Base-by-base conservation (phyloP, 1,284 basidiomycete genomes). In the Pyrrhoderma noxium region DNA sequence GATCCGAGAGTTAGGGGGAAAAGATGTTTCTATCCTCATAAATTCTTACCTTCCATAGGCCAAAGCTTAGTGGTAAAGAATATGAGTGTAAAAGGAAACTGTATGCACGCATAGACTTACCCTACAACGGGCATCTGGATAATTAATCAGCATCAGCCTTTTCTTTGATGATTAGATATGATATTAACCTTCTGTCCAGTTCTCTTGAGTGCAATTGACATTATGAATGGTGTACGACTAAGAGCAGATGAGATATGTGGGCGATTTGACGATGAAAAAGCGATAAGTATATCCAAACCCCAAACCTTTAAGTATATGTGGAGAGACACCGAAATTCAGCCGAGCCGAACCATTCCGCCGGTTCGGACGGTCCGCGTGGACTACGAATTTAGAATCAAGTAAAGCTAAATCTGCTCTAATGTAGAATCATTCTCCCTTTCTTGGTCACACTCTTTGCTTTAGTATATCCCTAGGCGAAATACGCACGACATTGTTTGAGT, bases 21-120 rank as follows among this genome's bases (percentile, higher is more conserved):
- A 11, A 7, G 5, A 7, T 7, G 16, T 7, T 7, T 22, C 16
- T 22, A 45, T 31, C 19, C 27, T 27, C 11, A 2, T 31, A 40
- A 1, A 23, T 40, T 51, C 57, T 45, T 48, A 72, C 80, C 73
- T 85, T 85, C 82, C 83, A 85, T 52, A 85, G 74, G 57, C 82
- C 82, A 60, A 85, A 77, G 62, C 82, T 85, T 54, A 23, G 21
- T 25, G 11, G n/a, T 40, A 21, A 41, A n/a, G n/a, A 41, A 36
- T 22, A 16, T 46, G 42, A 56, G 43, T 31, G n/a, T n/a, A n/a
- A n/a, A n/a, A n/a, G n/a, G n/a, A 27, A 19, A 31, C 40, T 46
- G 31, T 53, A 44, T 19, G 25, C n/a, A 40, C 46, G 23, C 18
- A 53, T 45, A 49, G 27, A 19, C 76, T 67, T 61, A 80, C 79